Conservation (phyloP, 768 basidiomycete species). For the Paxillus ammoniavirescens region DNA sequence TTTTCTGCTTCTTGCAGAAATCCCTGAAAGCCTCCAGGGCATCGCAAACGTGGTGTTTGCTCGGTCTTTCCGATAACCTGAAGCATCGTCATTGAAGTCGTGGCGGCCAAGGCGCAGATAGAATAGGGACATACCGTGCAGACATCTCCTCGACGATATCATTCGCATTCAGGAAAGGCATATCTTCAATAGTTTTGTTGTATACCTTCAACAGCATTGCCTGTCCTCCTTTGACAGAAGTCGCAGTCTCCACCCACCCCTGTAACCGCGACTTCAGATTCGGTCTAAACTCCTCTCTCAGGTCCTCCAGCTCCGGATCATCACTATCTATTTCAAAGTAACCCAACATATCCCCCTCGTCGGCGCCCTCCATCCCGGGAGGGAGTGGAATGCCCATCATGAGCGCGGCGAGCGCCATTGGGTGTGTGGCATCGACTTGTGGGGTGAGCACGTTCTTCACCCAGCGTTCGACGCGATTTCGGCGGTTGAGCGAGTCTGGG, state of each 20-base stretch:
- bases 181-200: slow-evolving; percentile 42
- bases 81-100: not conserved
- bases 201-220: slow-evolving; percentile 41
- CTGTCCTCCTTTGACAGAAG: slow-evolving; percentile 38
- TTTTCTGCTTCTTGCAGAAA: slow-evolving; percentile 52
- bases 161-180: slow-evolving; percentile 53
- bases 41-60: slow-evolving; percentile 50
- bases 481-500: slow-evolving; percentile 37
- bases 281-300: slow-evolving; percentile 61
- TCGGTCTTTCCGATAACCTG: slow-evolving; percentile 55
- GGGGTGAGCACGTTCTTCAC: slow-evolving; percentile 47
- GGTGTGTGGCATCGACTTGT: slow-evolving; percentile 36
- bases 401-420: slow-evolving; percentile 64
- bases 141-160: slow-evolving; percentile 61
- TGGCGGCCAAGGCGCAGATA: not conserved
- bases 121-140: slow-evolving; percentile 37
- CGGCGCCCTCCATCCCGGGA: slow-evolving; percentile 35
- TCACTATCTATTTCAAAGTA: slow-evolving; percentile 50
- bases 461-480: slow-evolving; percentile 51
- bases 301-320: slow-evolving; percentile 58
- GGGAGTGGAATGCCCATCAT: slow-evolving; percentile 54
- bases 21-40: slow-evolving; percentile 46
- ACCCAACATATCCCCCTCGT: slow-evolving; percentile 47
- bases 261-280: slow-evolving; percentile 55
- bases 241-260: slow-evolving; percentile 49